Percentiles rank a stretch among this genome's conserved stretches.
phyloP scores from a whole-genome alignment of 148 eudicot species.

The Heliosperma pusillum region DNA sequence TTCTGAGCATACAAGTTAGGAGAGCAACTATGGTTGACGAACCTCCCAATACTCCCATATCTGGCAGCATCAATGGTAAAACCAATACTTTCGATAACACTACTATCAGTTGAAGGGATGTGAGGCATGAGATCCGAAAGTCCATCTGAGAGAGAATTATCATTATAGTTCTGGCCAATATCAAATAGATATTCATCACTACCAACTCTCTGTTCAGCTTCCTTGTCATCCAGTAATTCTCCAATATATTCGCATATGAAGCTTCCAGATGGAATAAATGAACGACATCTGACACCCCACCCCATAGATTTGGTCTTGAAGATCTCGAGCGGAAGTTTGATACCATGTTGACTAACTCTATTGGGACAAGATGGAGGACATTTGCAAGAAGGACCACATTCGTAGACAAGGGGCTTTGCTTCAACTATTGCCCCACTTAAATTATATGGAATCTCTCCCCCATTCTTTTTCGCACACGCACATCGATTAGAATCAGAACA shows the following conservation, averaged over 20 bases:
- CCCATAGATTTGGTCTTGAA: slow-evolving; percentile 80
- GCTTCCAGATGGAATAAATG: slow-evolving; percentile 71
- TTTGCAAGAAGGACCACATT: slow-evolving; percentile 80
- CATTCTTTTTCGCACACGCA: slow-evolving; percentile 58
- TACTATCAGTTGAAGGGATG: slow-evolving; percentile 15
- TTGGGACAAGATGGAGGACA: slow-evolving; percentile 79
- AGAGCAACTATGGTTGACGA: slow-evolving; percentile 85
- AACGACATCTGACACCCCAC: slow-evolving; percentile 81
- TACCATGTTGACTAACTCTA: slow-evolving; percentile 73
- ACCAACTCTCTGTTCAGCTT: slow-evolving; percentile 65
- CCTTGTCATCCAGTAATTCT: slow-evolving; percentile 76
- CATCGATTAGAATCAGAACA: slow-evolving; percentile 52
- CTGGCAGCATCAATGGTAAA: slow-evolving; percentile 74
- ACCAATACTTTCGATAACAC: slow-evolving; percentile 43
- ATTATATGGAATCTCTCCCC: slow-evolving; percentile 82
- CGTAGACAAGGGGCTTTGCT: slow-evolving; percentile 68
- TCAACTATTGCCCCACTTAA: slow-evolving; percentile 71
- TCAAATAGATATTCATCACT: slow-evolving; percentile 80
- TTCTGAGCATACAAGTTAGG: slow-evolving; percentile 88
- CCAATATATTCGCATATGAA: slow-evolving; percentile 90
- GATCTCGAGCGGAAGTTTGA: slow-evolving; percentile 67
- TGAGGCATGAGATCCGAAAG: slow-evolving; percentile 31
- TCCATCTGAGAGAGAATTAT: slow-evolving; percentile 35
- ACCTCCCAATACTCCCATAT: slow-evolving; percentile 74
- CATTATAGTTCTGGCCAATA: slow-evolving; percentile 67